These are phyloP conservation scores for Tubosaeta brunneosetosa DNA, from an alignment of 768 basidiomycete genomes.

Conservation along the genomic window DNA sequence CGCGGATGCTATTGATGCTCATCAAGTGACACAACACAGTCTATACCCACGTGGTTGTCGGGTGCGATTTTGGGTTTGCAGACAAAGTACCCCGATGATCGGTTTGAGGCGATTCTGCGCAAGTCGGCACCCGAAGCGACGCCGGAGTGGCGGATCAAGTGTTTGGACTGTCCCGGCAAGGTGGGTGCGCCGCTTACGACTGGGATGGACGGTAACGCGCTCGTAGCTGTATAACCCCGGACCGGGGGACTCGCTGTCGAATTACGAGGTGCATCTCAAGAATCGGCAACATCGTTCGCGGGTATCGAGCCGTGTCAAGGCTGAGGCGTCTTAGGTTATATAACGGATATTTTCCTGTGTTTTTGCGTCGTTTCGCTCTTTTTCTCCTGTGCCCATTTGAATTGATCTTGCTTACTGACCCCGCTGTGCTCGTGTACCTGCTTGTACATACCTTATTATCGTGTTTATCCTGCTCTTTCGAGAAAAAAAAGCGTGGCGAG, in stretches of 20 bases:
- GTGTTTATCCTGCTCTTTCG: slow-evolving; percentile 26
- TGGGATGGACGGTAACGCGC: background rate
- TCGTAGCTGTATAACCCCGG: slow-evolving; percentile 84
- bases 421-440: slow-evolving; percentile 25
- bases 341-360: slow-evolving; percentile 3
- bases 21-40: slow-evolving; percentile 32
- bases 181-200: slow-evolving; percentile 32
- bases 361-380: background rate
- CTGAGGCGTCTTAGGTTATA: slow-evolving; percentile 18
- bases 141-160: slow-evolving; percentile 89
- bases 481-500: background rate
- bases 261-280: slow-evolving; percentile 91
- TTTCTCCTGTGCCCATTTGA: slow-evolving; percentile 11
- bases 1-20: slow-evolving; percentile 31
- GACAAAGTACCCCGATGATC: slow-evolving; percentile 72
- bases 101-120: slow-evolving; percentile 70
- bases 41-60: slow-evolving; percentile 68
- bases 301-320: slow-evolving; percentile 53
- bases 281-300: slow-evolving; percentile 76
- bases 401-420: slow-evolving; percentile 18
- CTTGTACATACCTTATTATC: slow-evolving; percentile 35
- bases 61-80: slow-evolving; percentile 64
- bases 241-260: slow-evolving; percentile 77
- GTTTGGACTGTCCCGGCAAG: slow-evolving; percentile 91
- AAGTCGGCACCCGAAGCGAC: slow-evolving; percentile 50